Base-by-base conservation (phyloP, 1,139 yeast genomes). In the Magnusiomyces starmeri region DNA sequence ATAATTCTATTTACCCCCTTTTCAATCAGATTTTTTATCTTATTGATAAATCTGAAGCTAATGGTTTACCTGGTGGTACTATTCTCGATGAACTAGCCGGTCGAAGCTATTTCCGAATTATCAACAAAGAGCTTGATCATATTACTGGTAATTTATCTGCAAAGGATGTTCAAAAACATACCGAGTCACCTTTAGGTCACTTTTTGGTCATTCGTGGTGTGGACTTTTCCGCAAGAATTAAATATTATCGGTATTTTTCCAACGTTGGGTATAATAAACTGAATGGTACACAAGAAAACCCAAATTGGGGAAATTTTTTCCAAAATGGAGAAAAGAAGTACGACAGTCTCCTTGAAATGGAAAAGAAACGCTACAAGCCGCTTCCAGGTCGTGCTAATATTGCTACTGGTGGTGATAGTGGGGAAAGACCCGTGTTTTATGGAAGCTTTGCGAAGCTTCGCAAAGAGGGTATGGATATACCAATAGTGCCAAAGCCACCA, bases 201-300 rank as follows among this genome's bases (percentile, higher is more conserved):
- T 62, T 71, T 44, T 67, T 76, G 1, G 68, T 87, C 2, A 74
- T 84, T 1, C 73, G 86, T 54, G 82, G 83, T 26, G 79, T 82
- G 55, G 94, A 85, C 61, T 81, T 82, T 58, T 81, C 79, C 55
- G 94, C 95, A 0, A 81, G 88, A 59, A 73, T 76, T 57, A 85
- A 85, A 61, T 85, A 80, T 59, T 86, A 80, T 63, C 72, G 95
- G 41, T 82, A 85, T 59, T 81, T 83, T 57, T 75, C 83, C 0
- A 71, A 73, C 42, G 63, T 67, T 3, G 69, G 74, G 48, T 75
- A 72, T 49, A 57, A 68, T 12, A 62, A 59, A 18, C 63, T 72
- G 43, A 58, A 64, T 1, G 55, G 59, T 20, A 59, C 60, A 26
- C 60, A 60, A 1, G 52, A 51, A 2, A 67, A 65, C 41, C 58